phyloP scores from a whole-genome alignment of 441 rosid species.

The Pelargonium citronellum region DNA sequence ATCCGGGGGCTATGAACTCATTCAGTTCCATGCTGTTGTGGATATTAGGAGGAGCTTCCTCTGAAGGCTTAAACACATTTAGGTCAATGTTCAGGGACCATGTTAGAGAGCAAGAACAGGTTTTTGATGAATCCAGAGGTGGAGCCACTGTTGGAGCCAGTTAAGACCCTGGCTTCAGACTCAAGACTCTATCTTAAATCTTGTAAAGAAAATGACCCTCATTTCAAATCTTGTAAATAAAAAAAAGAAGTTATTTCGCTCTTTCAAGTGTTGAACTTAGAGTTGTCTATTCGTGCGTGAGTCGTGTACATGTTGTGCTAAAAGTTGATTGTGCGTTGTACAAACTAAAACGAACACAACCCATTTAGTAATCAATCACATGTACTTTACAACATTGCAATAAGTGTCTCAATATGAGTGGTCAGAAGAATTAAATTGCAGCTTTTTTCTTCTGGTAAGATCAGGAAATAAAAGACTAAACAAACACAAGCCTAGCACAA shows the following conservation, averaged over 20 bases:
- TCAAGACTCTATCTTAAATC: neutral
- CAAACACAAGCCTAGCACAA: too few species aligned
- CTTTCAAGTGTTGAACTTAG: neutral
- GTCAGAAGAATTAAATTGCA: too few species aligned
- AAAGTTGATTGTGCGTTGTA: too few species aligned
- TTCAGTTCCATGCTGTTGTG: constrained; percentile 73
- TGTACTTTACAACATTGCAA: too few species aligned
- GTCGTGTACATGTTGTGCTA: too few species aligned
- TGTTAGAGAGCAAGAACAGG: constrained; percentile 74
- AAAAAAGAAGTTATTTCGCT: neutral
- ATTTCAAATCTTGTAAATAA: neutral
- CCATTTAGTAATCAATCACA: too few species aligned
- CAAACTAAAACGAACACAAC: too few species aligned
- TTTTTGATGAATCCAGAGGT: constrained; percentile 21
- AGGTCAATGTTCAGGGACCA: constrained; percentile 77
- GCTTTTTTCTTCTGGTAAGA: too few species aligned
- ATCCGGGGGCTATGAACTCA: constrained; percentile 66
- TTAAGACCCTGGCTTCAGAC: neutral
- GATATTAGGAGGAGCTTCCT: constrained; percentile 91
- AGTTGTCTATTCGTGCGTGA: neutral
- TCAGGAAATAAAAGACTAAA: too few species aligned
- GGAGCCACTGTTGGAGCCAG: neutral
- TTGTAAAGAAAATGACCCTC: neutral
- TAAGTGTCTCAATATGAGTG: too few species aligned
- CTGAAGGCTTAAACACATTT: constrained; percentile 73